Evolutionary conservation across 805 yeast species (phyloP).

Genomic region (Citeromyces matritensis): DNA sequence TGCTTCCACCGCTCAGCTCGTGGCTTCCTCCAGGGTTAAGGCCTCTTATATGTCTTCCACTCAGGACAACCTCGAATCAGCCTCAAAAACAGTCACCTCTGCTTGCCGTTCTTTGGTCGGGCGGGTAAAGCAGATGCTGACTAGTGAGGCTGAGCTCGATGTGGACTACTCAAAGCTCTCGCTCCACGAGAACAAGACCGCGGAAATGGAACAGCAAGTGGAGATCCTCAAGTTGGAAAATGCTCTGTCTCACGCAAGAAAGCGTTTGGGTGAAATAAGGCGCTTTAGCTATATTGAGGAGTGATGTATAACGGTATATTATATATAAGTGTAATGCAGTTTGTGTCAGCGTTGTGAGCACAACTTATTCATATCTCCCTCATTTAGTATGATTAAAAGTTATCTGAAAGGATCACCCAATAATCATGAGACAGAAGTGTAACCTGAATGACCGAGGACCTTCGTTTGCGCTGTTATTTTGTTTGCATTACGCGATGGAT

Average conservation of each 20-base stretch:
- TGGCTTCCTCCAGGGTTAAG: conserved; percentile 81
- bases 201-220: conserved; percentile 89
- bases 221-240: conserved; percentile 76
- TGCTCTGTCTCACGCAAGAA: conserved; percentile 55
- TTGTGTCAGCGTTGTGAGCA: too few species aligned
- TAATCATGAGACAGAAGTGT: too few species aligned
- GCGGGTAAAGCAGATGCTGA: conserved; percentile 48
- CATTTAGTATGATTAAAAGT: too few species aligned
- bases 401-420: too few species aligned
- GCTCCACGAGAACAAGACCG: conserved; percentile 69
- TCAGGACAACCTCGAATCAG: conserved; percentile 57
- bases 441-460: too few species aligned
- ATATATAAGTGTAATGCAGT: not conserved
- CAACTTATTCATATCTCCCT: not conserved
- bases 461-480: too few species aligned
- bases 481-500: too few species aligned
- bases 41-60: conserved; percentile 64
- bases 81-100: conserved; percentile 53
- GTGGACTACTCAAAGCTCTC: conserved; percentile 56
- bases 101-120: conserved; percentile 64
- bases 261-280: conserved; percentile 73
- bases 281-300: conserved; percentile 58
- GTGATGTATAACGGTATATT: conserved; percentile 21
- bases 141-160: conserved; percentile 11
- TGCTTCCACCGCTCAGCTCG: conserved; percentile 83